A percentile compares a stretch with the other conserved stretches of the same genome.
phyloP scores from a whole-genome alignment of 768 basidiomycete genomes.

The Phlebiopsis gigantea region DNA sequence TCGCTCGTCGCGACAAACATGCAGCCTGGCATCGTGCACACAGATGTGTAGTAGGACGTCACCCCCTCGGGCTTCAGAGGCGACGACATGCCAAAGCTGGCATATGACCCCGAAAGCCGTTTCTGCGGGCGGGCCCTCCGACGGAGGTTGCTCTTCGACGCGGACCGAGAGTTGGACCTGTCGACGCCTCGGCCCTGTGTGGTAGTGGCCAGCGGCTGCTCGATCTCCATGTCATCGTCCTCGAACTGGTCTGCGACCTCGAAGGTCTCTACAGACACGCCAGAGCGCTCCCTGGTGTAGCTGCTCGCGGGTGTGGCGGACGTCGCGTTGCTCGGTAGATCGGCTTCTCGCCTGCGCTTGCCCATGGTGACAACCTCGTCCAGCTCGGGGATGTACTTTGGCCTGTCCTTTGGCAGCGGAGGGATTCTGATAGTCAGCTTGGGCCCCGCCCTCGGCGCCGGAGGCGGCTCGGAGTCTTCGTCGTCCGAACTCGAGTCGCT shows the following conservation, averaged over 20 bases:
- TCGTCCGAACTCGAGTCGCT: neutral
- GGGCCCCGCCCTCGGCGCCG: neutral
- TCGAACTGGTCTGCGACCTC: neutral
- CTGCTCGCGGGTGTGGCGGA: neutral
- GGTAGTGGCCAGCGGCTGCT: neutral
- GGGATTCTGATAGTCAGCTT: neutral
- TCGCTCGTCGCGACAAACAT: constrained; percentile 1
- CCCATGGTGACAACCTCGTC: neutral
- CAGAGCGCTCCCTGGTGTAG: neutral
- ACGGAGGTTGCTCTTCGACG: neutral
- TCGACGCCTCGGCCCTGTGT: neutral
- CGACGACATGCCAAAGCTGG: neutral
- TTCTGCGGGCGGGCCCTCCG: neutral
- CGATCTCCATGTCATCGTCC: neutral
- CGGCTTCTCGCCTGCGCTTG: neutral
- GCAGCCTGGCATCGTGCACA: constrained; percentile 6
- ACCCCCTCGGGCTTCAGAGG: neutral
- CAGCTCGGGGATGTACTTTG: neutral
- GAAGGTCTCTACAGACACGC: neutral
- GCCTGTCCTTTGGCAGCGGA: neutral
- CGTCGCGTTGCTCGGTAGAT: neutral
- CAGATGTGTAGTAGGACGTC: neutral
- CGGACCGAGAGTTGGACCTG: neutral
- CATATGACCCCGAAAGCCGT: neutral
- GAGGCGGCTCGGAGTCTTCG: neutral